Percentiles rank a stretch among this genome's conserved stretches.
Evolutionary conservation across 768 basidiomycete genomes (phyloP).

Genomic region (Termitomyces titanicus): DNA sequence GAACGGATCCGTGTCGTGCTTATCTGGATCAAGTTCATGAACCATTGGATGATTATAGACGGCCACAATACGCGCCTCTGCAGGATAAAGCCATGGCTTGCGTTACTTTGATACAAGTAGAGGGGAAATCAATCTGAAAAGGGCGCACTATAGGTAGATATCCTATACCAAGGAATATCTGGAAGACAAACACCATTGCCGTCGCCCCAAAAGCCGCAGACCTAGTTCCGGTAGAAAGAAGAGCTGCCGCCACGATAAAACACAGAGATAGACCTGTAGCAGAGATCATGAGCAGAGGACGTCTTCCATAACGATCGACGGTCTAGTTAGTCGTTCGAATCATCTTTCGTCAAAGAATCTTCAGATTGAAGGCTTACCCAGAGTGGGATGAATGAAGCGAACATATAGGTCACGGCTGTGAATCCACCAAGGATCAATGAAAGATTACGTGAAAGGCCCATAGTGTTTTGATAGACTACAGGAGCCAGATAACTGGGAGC

Average conservation of each 20-base stretch:
- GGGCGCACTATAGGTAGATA: slow-evolving; percentile 33
- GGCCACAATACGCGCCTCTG: slow-evolving; percentile 18
- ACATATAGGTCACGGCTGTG: slow-evolving; percentile 35
- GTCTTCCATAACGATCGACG: slow-evolving; percentile 36
- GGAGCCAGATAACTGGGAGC: slow-evolving; percentile 32
- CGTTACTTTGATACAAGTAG: neutral
- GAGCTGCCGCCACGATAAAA: slow-evolving; percentile 30
- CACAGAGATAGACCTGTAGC: slow-evolving; percentile 34
- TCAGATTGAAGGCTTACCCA: slow-evolving; percentile 22
- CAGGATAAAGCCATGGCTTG: slow-evolving; percentile 32
- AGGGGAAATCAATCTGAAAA: neutral
- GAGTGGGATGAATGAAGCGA: slow-evolving; percentile 38
- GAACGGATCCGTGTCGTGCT: slow-evolving; percentile 36
- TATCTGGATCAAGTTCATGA: slow-evolving; percentile 18
- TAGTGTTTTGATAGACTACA: slow-evolving; percentile 38
- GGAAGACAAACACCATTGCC: slow-evolving; percentile 38
- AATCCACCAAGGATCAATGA: slow-evolving; percentile 37
- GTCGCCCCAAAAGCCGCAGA: slow-evolving; percentile 33
- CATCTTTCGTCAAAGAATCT: neutral
- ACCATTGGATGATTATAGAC: neutral
- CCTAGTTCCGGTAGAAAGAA: slow-evolving; percentile 31
- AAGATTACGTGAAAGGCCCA: slow-evolving; percentile 35
- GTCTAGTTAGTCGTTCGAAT: slow-evolving; percentile 21
- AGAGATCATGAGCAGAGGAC: slow-evolving; percentile 32
- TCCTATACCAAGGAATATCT: slow-evolving; percentile 37